Base-by-base conservation (phyloP, 805 yeast species). In the Scheffersomyces ergatensis region DNA sequence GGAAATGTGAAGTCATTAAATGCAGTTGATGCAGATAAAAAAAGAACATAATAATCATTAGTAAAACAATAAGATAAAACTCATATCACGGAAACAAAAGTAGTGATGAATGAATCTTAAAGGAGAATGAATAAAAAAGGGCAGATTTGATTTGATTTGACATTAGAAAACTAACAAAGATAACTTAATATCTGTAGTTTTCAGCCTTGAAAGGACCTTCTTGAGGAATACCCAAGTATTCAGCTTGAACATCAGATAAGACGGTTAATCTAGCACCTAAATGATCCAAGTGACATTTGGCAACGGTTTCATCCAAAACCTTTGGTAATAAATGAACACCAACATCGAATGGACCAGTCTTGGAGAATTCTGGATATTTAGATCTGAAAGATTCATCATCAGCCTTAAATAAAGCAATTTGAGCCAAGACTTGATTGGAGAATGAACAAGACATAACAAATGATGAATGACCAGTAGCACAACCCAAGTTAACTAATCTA, bases 381-480 rank as follows among this genome's bases (percentile, higher is more conserved):
- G 77, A 58, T 74, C 86, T 85, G 88, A 93, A 92, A 50, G 65
- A 81, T 46, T 67, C 74, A 76, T 92, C 89, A 50, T 83, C 63
- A 61, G 95, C 82, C 73, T 89, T 92, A 95, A 78, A 92, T 67
- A 90, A 77, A 61, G 97, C 98, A 63, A 90, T 92, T 79, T 92
- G 99, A 59, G 99, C 99, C 67, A 92, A 80, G 52, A 92, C 98
- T 80, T 92, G 99, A 87, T 92, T 92, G 60, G 97, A 88, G 95
- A 92, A 92, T 42, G 98, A 93, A 78, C 98, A 93, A 50, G 97
- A 89, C 99, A 92, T 92, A 65, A 92, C 99, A 67, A 92, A 92
- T 32, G 97, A 89, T 38, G 98, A 86, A 82, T 92, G 99, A 68
- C 99, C 99, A 62, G 98, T 92, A 68, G 98, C 99, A 79, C 98